Conservation (phyloP, 495 filamentous ascomycete genomes). For the Xylaria longipes region DNA sequence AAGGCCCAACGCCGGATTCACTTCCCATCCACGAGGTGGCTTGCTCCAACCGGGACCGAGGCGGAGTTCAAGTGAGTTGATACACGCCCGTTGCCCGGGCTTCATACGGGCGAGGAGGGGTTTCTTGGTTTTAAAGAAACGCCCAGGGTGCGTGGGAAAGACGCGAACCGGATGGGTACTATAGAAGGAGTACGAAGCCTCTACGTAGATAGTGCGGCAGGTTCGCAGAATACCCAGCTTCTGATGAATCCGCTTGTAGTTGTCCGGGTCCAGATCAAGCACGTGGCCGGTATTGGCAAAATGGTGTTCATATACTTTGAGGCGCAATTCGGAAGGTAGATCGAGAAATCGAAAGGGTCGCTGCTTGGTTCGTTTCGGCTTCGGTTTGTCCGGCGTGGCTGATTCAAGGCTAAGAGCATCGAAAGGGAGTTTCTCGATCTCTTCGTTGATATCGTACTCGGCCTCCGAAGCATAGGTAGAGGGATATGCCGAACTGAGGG, state of each 20-base stretch:
- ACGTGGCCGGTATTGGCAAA: conserved; percentile 60
- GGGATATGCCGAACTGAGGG: conserved; percentile 47
- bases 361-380: conserved; percentile 34
- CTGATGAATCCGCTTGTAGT: conserved; percentile 63
- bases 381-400: conserved; percentile 27
- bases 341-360: conserved; percentile 75
- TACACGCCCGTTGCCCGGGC: conserved; percentile 65
- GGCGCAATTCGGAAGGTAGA: conserved; percentile 77
- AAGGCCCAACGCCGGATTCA: conserved; percentile 70
- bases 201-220: conserved; percentile 69
- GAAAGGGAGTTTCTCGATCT: conserved; percentile 40
- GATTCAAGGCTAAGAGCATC: conserved; percentile 40
- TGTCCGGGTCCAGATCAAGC: conserved; percentile 74
- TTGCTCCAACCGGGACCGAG: conserved; percentile 81
- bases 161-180: conserved; percentile 76
- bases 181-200: conserved; percentile 79
- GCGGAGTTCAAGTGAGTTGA: conserved; percentile 76
- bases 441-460: conserved; percentile 44
- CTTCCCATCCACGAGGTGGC: conserved; percentile 76
- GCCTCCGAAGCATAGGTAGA: conserved; percentile 54
- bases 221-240: conserved; percentile 66
- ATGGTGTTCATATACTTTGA: conserved; percentile 69
- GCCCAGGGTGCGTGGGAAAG: conserved; percentile 75
- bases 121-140: conserved; percentile 65
- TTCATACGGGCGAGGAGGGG: conserved; percentile 72